phyloP scores from a whole-genome alignment of 495 filamentous ascomycete species.

The Parathielavia appendiculata region DNA sequence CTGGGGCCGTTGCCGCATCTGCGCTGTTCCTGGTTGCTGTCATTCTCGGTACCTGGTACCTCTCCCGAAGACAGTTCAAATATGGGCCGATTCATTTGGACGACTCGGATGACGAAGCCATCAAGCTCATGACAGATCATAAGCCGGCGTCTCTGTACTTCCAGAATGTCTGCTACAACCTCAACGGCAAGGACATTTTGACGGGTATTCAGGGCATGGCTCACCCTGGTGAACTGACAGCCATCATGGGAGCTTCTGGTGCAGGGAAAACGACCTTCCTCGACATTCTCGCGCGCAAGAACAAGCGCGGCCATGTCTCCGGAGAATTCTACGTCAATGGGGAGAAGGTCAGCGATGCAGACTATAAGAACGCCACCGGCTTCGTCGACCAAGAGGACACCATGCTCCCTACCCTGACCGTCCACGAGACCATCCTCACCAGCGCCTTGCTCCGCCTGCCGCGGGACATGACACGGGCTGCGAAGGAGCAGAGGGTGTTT shows the following conservation, averaged over 20 bases:
- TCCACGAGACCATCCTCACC: conserved; percentile 95
- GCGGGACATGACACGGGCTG: conserved; percentile 75
- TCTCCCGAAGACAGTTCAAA: conserved; percentile 67
- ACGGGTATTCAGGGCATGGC: conserved; percentile 75
- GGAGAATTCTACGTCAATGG: conserved; percentile 94
- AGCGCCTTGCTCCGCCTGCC: conserved; percentile 88
- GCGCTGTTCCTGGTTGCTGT: conserved; percentile 81
- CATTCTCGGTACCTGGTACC: conserved; percentile 80
- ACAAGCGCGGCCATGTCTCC: conserved; percentile 75
- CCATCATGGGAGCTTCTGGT: conserved; percentile 97
- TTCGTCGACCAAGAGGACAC: conserved; percentile 99
- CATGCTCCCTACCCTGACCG: conserved; percentile 93
- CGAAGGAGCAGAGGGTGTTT: conserved; percentile 82
- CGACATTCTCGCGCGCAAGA: conserved; percentile 95
- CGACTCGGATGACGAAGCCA: conserved; percentile 83
- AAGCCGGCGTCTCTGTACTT: conserved; percentile 86
- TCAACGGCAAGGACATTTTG: conserved; percentile 86
- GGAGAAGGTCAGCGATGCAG: conserved; percentile 75
- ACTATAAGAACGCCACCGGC: conserved; percentile 86
- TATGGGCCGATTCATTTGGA: conserved; percentile 76
- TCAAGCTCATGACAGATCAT: conserved; percentile 82
- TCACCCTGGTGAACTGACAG: conserved; percentile 83
- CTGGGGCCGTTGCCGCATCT: conserved; percentile 83
- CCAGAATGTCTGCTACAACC: conserved; percentile 76
- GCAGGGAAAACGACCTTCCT: conserved; percentile 97